These are phyloP conservation scores for Ambrosia hybrid DNA, from an alignment of 140 eudicot genomes.

Conservation along the genomic window DNA sequence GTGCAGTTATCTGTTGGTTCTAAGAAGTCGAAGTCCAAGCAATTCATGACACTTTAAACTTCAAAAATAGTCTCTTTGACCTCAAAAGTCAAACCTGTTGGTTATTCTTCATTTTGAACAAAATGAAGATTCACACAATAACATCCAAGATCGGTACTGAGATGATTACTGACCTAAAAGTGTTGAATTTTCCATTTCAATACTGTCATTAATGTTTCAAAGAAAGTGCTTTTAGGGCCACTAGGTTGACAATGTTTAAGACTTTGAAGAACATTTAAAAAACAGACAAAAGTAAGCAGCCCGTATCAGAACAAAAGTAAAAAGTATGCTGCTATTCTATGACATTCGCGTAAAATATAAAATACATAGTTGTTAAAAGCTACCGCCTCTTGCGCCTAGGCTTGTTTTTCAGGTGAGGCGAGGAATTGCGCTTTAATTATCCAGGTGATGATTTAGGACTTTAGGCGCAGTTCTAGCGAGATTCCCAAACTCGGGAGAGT, in stretches of 20 bases:
- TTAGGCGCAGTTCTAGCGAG: no score
- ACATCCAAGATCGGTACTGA: neutral
- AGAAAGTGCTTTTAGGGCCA: neutral
- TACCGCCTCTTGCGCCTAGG: no score
- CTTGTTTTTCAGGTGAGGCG: no score
- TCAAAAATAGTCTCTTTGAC: neutral
- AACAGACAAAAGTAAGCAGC: neutral
- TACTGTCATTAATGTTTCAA: neutral
- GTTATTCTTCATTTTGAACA: neutral
- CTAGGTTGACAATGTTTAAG: neutral
- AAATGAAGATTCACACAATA: neutral
- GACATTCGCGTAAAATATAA: neutral
- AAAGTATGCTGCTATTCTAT: neutral
- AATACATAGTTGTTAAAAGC: no score
- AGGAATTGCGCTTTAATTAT: no score
- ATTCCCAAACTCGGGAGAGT: no score
- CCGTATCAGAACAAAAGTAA: neutral
- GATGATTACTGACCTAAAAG: neutral
- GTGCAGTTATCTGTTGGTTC: neutral
- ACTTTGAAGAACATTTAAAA: neutral
- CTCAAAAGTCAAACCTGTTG: neutral
- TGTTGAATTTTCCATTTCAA: neutral
- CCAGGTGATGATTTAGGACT: no score
- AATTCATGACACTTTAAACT: neutral
- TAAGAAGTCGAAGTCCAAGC: neutral